phyloP scores from a whole-genome alignment of 2,329 filamentous ascomycete species.

The Aureobasidium zeae region DNA sequence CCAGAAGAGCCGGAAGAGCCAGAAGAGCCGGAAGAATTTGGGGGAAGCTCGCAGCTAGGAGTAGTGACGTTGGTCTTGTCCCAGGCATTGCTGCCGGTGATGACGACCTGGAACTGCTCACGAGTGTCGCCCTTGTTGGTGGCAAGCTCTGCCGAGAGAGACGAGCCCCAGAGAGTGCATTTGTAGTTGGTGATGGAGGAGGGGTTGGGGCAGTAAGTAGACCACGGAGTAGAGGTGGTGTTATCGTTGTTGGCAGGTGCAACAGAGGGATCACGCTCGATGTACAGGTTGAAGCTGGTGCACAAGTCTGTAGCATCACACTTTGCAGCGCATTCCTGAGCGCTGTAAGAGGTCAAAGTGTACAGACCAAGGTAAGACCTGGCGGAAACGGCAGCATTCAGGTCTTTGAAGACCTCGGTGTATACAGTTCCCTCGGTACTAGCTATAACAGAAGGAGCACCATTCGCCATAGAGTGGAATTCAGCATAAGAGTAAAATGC shows the following conservation, averaged over 20 bases:
- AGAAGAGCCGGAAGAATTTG: neutral
- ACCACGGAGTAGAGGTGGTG: conserved; percentile 21
- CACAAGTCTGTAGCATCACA: conserved; percentile 28
- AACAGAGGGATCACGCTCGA: conserved; percentile 28
- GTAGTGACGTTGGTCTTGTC: conserved; percentile 23
- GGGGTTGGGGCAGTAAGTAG: conserved; percentile 29
- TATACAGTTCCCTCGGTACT: conserved; percentile 20
- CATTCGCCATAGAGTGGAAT: conserved; percentile 22
- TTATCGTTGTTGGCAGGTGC: conserved; percentile 25
- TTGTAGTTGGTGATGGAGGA: conserved; percentile 32
- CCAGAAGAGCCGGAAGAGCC: neutral
- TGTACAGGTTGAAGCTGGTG: conserved; percentile 30
- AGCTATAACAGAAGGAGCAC: conserved; percentile 18
- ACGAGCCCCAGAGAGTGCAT: conserved; percentile 32
- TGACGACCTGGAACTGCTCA: conserved; percentile 25
- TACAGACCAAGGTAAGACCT: conserved; percentile 28
- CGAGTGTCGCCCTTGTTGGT: conserved; percentile 24
- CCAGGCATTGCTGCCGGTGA: conserved; percentile 24
- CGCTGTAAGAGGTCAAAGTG: conserved; percentile 26
- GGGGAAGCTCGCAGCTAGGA: conserved; percentile 7
- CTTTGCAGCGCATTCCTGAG: conserved; percentile 23
- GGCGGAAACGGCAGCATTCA: conserved; percentile 24
- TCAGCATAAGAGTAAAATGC: conserved; percentile 23
- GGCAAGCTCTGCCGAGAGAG: conserved; percentile 24
- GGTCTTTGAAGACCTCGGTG: conserved; percentile 26